Conservation (phyloP, 345 rosid species). For the Litchi chinensis region DNA sequence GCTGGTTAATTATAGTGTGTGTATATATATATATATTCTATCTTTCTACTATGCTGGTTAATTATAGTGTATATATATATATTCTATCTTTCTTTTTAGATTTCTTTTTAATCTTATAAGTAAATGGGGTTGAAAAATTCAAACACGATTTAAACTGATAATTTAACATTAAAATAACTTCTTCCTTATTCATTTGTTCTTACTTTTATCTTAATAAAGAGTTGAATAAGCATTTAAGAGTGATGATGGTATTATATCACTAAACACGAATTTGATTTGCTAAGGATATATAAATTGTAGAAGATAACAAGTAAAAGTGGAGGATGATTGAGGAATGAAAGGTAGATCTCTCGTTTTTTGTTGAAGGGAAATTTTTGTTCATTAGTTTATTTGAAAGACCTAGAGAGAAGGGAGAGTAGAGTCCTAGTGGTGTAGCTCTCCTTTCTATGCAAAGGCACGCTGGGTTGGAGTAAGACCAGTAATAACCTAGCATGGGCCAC, state of each 20-base stretch:
- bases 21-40: background rate
- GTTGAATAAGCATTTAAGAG: background rate
- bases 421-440: slow-evolving; percentile 38
- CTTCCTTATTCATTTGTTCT: background rate
- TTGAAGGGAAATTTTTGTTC: slow-evolving; percentile 26
- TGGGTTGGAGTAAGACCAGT: slow-evolving; percentile 27
- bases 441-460: slow-evolving; percentile 48
- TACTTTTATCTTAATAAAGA: background rate
- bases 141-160: no score
- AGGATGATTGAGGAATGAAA: slow-evolving; percentile 52
- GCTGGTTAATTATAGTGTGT: slow-evolving; percentile 9
- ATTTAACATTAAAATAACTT: no score
- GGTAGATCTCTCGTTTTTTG: slow-evolving; percentile 49
- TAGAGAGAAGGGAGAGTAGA: background rate
- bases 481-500: slow-evolving; percentile 17
- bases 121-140: no score
- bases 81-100: background rate
- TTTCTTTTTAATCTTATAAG: background rate
- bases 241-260: background rate
- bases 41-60: slow-evolving; percentile 8
- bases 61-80: background rate
- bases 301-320: slow-evolving; percentile 24
- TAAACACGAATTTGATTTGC: slow-evolving; percentile 10
- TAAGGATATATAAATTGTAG: slow-evolving; percentile 8
- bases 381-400: slow-evolving; percentile 17